Percentiles rank a stretch among this genome's conserved stretches.
These are phyloP conservation scores for Phialophora tarda DNA, from an alignment of 2,329 filamentous ascomycete species.

Conservation along the genomic window DNA sequence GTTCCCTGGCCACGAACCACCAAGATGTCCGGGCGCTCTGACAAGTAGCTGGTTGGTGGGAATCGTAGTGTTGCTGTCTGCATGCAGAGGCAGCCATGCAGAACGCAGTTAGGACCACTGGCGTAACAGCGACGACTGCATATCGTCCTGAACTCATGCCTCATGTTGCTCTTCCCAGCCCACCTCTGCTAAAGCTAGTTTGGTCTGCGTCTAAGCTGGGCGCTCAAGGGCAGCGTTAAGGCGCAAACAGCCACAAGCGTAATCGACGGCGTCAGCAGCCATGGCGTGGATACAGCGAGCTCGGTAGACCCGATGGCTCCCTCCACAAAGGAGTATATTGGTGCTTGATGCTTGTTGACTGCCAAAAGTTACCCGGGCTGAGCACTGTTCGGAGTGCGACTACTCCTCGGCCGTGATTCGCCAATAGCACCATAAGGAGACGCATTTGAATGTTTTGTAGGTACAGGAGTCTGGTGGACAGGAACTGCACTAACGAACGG, in stretches of 20 bases:
- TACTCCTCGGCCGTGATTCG: constrained; percentile 41
- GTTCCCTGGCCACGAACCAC: neutral
- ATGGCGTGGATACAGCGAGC: neutral
- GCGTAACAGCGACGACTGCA: neutral
- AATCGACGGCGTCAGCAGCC: neutral
- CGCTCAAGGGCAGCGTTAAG: neutral
- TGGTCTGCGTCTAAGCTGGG: neutral
- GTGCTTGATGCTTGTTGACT: neutral
- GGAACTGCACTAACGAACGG: constrained; percentile 6
- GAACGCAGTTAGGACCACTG: neutral
- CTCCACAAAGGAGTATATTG: neutral
- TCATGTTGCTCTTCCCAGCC: neutral
- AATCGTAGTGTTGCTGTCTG: neutral
- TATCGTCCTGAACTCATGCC: neutral
- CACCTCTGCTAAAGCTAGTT: neutral
- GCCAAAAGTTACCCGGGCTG: constrained; percentile 47
- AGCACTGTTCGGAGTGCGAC: constrained; percentile 53
- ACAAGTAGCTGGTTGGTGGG: neutral
- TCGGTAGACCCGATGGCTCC: neutral
- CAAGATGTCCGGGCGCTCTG: neutral
- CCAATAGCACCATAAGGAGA: constrained; percentile 49
- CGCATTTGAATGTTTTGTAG: constrained; percentile 20
- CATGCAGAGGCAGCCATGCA: neutral
- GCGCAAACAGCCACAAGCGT: neutral
- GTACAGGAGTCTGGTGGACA: constrained; percentile 14